Base-by-base conservation (phyloP, 2,329 filamentous ascomycete genomes). In the Tolypocladium inflatum region DNA sequence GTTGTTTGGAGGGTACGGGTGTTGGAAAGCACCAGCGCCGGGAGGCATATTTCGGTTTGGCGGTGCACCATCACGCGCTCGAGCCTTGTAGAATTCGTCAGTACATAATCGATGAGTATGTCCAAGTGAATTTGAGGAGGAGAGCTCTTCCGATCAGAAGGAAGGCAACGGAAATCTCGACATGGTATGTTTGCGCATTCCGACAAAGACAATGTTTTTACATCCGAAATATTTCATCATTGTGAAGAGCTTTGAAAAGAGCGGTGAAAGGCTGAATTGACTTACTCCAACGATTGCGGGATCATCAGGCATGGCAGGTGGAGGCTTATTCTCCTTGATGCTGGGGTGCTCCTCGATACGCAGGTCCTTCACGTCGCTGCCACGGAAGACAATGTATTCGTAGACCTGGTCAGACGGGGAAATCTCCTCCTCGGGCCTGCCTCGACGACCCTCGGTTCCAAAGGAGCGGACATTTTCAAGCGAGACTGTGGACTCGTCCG, bases 121-220 rank as follows among this genome's bases (percentile, higher is more conserved):
- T 37, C 17, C 21, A 38, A 19, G 17, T 19, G 7, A 26, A 26
- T 17, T n/a, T 26, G 53, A 17, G 23, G 57, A 42, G 21, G 21
- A 15, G 35, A 53, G 19, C 54, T 56, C 60, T 61, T 62, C 52
- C 62, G 70, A 86, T 96, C 91, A 97, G 91, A 96, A 97, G 92
- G 92, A 97, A 97, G 92, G 91, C 92, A 97, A 96, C 92, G 91
- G 92, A 96, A 87, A 89, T 87, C 85, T 96, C 92, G 87, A 96
- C 92, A 96, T 79, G 83, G 82, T 88, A 91, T 79, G 56, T 85
- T 86, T 96, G 91, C 91, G 91, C 91, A 89, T 88, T 89, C 89
- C 88, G 87, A 85, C 82, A 84, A 84, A 83, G 80, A 81, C 71
- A 84, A 80, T 54, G 82, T 52, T 77, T 95, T 96, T 90, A 94